Percentiles rank a stretch among this genome's conserved stretches.
phyloP scores from a whole-genome alignment of 2,329 filamentous ascomycete genomes.

The Ophiocordyceps australis region DNA sequence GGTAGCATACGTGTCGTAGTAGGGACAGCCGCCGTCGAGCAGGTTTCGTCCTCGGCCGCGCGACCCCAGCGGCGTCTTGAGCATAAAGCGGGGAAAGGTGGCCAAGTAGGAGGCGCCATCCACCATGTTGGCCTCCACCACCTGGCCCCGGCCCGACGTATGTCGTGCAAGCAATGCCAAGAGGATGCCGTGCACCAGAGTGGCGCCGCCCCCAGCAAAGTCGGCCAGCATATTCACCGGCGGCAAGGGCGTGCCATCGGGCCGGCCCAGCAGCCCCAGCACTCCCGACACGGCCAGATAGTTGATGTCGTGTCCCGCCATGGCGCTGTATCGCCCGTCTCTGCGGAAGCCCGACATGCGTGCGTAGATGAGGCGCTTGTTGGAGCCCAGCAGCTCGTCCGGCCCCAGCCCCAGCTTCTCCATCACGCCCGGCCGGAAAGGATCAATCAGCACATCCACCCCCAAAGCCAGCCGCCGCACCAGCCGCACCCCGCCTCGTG shows the following conservation, averaged over 20 bases:
- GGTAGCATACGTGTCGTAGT: conserved; percentile 79
- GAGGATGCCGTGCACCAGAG: conserved; percentile 65
- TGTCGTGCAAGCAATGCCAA: conserved; percentile 56
- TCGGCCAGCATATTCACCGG: conserved; percentile 77
- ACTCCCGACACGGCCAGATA: conserved; percentile 82
- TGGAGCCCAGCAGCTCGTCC: conserved; percentile 42
- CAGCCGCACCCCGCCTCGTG: conserved; percentile 40
- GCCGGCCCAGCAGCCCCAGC: conserved; percentile 56
- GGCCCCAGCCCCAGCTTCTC: conserved; percentile 71
- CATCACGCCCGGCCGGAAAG: conserved; percentile 79
- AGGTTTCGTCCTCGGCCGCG: conserved; percentile 53
- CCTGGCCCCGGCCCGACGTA: conserved; percentile 54
- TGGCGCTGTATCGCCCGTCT: conserved; percentile 67
- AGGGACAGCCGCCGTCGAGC: conserved; percentile 73
- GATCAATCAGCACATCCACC: conserved; percentile 79
- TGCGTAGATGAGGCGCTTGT: conserved; percentile 62
- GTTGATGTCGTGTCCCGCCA: conserved; percentile 95
- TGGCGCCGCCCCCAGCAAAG: conserved; percentile 77
- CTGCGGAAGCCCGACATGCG: conserved; percentile 82
- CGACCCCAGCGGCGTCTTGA: conserved; percentile 44
- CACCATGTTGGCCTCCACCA: conserved; percentile 95
- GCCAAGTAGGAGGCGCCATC: conserved; percentile 70
- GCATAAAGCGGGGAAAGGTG: conserved; percentile 54
- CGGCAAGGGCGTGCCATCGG: conserved; percentile 51
- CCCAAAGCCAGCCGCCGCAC: conserved; percentile 48